Conservation (phyloP, 192 early-diverging fungal genomes). For the Coemansia interrupta region DNA sequence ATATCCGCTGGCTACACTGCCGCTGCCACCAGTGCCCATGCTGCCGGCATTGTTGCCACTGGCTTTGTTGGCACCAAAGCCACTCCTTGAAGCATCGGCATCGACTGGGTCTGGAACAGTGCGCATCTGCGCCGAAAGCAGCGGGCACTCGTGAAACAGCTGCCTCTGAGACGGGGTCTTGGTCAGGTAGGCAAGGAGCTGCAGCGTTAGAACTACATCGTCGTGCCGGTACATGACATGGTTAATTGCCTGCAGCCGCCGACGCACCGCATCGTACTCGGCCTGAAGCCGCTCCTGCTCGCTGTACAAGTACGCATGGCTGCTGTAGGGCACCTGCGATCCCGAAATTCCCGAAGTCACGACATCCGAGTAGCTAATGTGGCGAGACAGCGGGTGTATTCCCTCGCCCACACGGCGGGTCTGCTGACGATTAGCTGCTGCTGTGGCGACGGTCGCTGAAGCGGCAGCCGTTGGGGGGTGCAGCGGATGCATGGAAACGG, state of each 20-base stretch:
- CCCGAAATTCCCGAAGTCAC: slow-evolving; percentile 16
- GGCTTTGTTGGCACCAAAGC: slow-evolving; percentile 16
- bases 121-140: slow-evolving; percentile 34
- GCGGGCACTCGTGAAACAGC: slow-evolving; percentile 39
- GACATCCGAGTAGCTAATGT: slow-evolving; percentile 29
- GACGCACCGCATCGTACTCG: slow-evolving; percentile 34
- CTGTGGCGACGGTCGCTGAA: slow-evolving; percentile 1
- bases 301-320: slow-evolving; percentile 42
- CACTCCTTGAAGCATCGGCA: background rate
- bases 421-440: slow-evolving; percentile 21
- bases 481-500: slow-evolving; percentile 17
- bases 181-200: slow-evolving; percentile 83
- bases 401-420: slow-evolving; percentile 33
- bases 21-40: slow-evolving; percentile 7
- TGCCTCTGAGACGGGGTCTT: slow-evolving; percentile 84
- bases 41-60: slow-evolving; percentile 26
- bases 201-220: slow-evolving; percentile 76
- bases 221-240: slow-evolving; percentile 73
- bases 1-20: slow-evolving; percentile 15
- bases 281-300: slow-evolving; percentile 47
- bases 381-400: slow-evolving; percentile 38
- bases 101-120: background rate
- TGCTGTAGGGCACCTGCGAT: slow-evolving; percentile 27
- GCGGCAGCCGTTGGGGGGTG: slow-evolving; percentile 10
- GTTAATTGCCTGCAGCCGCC: slow-evolving; percentile 34